Evolutionary conservation across 1,284 basidiomycete species (phyloP), one percentile per base, ranked within the genome.

Genomic region (Trametes versicolor): DNA sequence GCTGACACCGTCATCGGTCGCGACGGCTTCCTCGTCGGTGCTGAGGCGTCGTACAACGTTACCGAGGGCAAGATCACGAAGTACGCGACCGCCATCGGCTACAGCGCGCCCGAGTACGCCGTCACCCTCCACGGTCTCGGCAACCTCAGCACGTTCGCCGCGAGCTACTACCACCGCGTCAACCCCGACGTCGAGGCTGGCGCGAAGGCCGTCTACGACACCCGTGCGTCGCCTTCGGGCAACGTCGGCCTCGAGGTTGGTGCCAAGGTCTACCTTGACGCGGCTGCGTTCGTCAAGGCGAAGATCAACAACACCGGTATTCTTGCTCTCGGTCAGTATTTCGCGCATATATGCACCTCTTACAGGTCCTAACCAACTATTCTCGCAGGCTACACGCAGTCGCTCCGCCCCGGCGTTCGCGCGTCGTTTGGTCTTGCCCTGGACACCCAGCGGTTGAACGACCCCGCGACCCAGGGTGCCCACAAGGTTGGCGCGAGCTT

Each of bases 131-230:
- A 99, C 83, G 96, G 92, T 70, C 89, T 99, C 76, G 93, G 95
- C 85, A 99, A 98, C 89, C 82, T 98, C 79, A 93, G 92, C 76
- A 92, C 92, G 76, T 99, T 96, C 87, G 87, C 93, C 67, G 98
- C 97, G 73, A 95, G 93, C 81, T 99, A 99, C 89, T 99, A 99
- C 87, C 98, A 99, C 90, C 94, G 94, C 74, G 97, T 99, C 77
- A 94, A 87, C 80, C 78, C 83, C 73, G 97, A 99, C 78, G 96
- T 98, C 67, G 97, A 99, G 86, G 98, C 96, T 70, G 97, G 96
- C 79, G 97, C 97, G 74, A 97, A 97, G 87, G 96, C 97, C 61
- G 89, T 97, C 79, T 99, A 98, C 82, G 96, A 99, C 85, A 89
- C 93, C 81, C 97, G 98, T 85, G 86, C 92, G 64, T 92, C 95